Evolutionary conservation across 2,329 filamentous ascomycete genomes (phyloP).

Genomic region (Hypoxylon sp.): DNA sequence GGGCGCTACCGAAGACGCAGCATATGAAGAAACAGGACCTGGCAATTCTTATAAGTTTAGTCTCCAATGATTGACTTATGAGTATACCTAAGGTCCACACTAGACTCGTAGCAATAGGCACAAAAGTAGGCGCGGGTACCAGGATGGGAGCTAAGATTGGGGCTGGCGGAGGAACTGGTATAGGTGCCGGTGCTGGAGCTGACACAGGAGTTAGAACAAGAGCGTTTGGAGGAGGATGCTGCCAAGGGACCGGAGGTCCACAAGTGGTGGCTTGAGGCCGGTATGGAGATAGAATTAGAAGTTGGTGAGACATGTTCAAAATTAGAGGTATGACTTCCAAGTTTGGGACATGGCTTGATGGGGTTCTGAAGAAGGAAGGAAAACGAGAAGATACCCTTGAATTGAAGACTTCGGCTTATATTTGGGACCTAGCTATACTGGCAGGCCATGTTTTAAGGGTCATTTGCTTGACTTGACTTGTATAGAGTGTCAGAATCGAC

Average conservation of each 20-base stretch:
- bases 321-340: neutral
- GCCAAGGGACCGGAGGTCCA: neutral
- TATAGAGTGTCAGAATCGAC: neutral
- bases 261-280: neutral
- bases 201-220: neutral
- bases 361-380: neutral
- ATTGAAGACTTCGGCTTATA: neutral
- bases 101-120: neutral
- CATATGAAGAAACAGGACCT: neutral
- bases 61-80: neutral
- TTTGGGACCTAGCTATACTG: neutral
- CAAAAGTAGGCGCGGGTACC: neutral
- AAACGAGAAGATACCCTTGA: neutral
- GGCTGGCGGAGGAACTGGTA: neutral
- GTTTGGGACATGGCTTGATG: neutral
- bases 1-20: no score
- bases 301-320: neutral
- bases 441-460: neutral
- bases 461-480: neutral
- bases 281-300: neutral
- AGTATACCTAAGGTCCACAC: neutral
- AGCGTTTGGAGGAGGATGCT: neutral
- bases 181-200: neutral
- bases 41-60: neutral
- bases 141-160: neutral